Evolutionary conservation across 1,284 basidiomycete species (phyloP), one percentile per base, ranked within the genome.

Genomic region (Veloboletus limbatus): DNA sequence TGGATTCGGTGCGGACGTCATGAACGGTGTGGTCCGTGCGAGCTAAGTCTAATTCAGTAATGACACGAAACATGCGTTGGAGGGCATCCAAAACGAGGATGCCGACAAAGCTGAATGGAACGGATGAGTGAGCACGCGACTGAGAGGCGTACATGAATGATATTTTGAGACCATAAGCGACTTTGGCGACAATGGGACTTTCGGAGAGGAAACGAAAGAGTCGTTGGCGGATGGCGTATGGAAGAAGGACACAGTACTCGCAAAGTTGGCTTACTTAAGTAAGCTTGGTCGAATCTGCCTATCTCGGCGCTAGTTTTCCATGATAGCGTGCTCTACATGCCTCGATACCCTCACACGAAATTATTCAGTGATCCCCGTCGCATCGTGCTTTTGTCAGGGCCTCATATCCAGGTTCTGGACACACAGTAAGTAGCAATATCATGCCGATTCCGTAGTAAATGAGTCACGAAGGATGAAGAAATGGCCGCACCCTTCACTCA

Each of bases 1-100:
- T 91, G 34, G 89, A 88, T 67, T 97, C 93, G 3, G 83, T 81
- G 43, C 87, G 78, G 4, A 82, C 80, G 60, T 93, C 88, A 25
- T 80, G 73, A 8, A 75, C 53, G 46, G 76, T 77, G 36, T 69
- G 63, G 24, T 76, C 76, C 36, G 74, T 65, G 62, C 87, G 91
- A 14, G 88, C 83, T 18, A 79, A 62, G 34, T 94, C 86, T 0
- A 80, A 70, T 68, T 92, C 87, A 5, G 81, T 77, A 14, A 85
- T 84, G 30, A 96, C 85, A 48, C 91, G 82, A 73, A 88, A 82
- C 90, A 97, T 95, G 54, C 94, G 80, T 69, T 97, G 94, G 33
- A 96, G 75, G 21, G 95, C 92, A 57, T 97, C 94, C n/a, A 82
- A 73, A 57, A 93, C 92, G 34, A 91, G 72, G 7, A 97, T 81